Base-by-base conservation (phyloP, 306 rosid species). In the Lathyrus aphaca region DNA sequence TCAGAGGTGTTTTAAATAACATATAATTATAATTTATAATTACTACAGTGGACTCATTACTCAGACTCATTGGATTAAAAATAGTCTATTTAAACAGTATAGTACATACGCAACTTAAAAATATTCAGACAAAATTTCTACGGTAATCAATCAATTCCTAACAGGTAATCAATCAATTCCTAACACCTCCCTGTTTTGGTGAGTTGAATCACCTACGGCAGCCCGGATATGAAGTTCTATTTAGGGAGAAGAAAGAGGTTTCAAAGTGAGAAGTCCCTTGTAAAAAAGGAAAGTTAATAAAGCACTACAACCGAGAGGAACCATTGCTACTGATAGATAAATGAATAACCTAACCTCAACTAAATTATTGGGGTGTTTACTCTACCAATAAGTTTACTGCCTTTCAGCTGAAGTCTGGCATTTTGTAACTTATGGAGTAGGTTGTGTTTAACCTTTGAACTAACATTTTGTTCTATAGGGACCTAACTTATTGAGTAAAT, bases 381-480 rank as follows among this genome's bases (percentile, higher is more conserved):
- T 30, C 59, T 19, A 40, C 54, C 15, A 15, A 43, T 32, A 63
- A 62, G 18, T 17, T 57, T 32, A 30, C 39, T 8, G 8, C 49
- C 56, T 60, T 55, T 45, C 53, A 54, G 14, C 39, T 42, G 27
- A 42, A 30, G 35, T 46, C 77, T 71, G 46, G 38, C 58, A 55
- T 21, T 62, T 27, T 60, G 10, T 18, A 45, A 57, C 66, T 54
- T 10, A 71, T 35, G 23, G 46, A 23, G 49, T 56, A 27, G 53
- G 27, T 2, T 50, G n/a, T 50, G 35, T 27, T 58, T 13, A 74
- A 45, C 61, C 59, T 32, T 55, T 16, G 12, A 58, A 56, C 48
- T 61, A 40, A 55, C 56, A 40, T 64, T 63, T 21, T 19, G 3
- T 51, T 53, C n/a, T 14, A 4, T 27, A 17, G 29, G 55, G 21